These are phyloP conservation scores for Tetrapisispora pingtungensis DNA, from an alignment of 805 yeast genomes.

Conservation along the genomic window DNA sequence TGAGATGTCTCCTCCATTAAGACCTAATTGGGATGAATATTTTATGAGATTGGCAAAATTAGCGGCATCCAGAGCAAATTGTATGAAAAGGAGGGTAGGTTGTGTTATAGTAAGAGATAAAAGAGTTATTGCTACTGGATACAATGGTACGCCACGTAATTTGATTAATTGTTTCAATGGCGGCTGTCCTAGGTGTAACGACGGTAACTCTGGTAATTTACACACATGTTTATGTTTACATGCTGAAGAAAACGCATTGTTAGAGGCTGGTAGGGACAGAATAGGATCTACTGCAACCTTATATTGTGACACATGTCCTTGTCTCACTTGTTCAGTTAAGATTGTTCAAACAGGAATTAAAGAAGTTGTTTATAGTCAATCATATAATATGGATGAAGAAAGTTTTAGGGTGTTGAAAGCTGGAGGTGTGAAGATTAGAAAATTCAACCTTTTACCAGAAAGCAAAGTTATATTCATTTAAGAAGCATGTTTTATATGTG, in stretches of 20 bases:
- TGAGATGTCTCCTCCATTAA: slow-evolving; percentile 22
- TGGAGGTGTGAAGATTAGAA: slow-evolving; percentile 67
- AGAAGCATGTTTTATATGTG: background rate
- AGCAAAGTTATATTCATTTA: slow-evolving; percentile 19
- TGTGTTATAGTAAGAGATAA: slow-evolving; percentile 84
- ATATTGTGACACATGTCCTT: slow-evolving; percentile 96
- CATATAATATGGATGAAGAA: slow-evolving; percentile 83
- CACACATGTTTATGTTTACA: slow-evolving; percentile 88
- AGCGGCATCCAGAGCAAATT: slow-evolving; percentile 86
- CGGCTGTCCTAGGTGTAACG: slow-evolving; percentile 86
- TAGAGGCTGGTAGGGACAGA: slow-evolving; percentile 90
- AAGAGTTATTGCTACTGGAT: slow-evolving; percentile 90
- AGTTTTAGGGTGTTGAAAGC: slow-evolving; percentile 60
- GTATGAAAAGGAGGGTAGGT: slow-evolving; percentile 97
- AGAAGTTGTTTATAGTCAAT: slow-evolving; percentile 88
- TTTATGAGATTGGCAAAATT: slow-evolving; percentile 89
- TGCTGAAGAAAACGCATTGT: slow-evolving; percentile 92
- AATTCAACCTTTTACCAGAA: slow-evolving; percentile 32
- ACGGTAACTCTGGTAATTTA: slow-evolving; percentile 55
- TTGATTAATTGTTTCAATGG: slow-evolving; percentile 87
- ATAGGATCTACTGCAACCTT: slow-evolving; percentile 52
- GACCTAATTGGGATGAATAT: slow-evolving; percentile 96
- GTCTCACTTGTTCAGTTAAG: slow-evolving; percentile 90
- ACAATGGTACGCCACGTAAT: slow-evolving; percentile 94
- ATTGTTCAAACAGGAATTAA: slow-evolving; percentile 86